Percentiles rank a stretch among this genome's conserved stretches.
Conservation (phyloP, 352 stramenopile genomes). For the Lagenidium sp. region DNA sequence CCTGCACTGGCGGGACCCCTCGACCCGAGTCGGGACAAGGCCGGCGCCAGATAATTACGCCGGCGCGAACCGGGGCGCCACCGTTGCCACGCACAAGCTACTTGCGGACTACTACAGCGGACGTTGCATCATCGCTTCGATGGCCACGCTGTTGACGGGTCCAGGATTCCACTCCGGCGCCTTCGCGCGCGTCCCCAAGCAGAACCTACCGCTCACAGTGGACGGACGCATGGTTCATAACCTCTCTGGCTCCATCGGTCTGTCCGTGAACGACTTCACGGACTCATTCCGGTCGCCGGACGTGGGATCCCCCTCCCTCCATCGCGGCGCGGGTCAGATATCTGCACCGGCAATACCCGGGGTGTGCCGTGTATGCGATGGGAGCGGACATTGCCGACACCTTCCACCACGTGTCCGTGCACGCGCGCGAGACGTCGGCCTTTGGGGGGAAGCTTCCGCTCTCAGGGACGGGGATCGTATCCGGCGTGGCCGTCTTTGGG, state of each 20-base stretch:
- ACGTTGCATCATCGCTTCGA: slow-evolving; percentile 11
- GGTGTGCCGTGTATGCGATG: slow-evolving; percentile 1
- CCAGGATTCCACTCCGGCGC: slow-evolving; percentile 6
- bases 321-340: neutral
- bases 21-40: neutral
- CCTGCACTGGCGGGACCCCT: neutral
- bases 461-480: neutral
- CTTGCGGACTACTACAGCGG: slow-evolving; percentile 3
- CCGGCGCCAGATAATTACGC: slow-evolving; percentile 7
- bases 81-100: slow-evolving; percentile 3
- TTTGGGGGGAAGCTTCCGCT: slow-evolving; percentile 4
- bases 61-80: neutral
- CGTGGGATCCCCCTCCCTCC: slow-evolving; percentile 1
- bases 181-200: slow-evolving; percentile 6
- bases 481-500: slow-evolving; percentile 5
- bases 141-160: slow-evolving; percentile 5
- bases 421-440: neutral
- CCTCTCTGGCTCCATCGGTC: neutral
- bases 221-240: slow-evolving; percentile 7
- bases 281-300: neutral
- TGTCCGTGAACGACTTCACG: slow-evolving; percentile 1
- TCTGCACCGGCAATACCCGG: slow-evolving; percentile 3
- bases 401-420: slow-evolving; percentile 1
- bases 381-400: slow-evolving; percentile 4
- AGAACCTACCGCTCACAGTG: slow-evolving; percentile 7